A percentile compares a stretch with the other conserved stretches of the same genome.
phyloP scores from a whole-genome alignment of 345 rosid species.

The Eucalyptus pauciflora region DNA sequence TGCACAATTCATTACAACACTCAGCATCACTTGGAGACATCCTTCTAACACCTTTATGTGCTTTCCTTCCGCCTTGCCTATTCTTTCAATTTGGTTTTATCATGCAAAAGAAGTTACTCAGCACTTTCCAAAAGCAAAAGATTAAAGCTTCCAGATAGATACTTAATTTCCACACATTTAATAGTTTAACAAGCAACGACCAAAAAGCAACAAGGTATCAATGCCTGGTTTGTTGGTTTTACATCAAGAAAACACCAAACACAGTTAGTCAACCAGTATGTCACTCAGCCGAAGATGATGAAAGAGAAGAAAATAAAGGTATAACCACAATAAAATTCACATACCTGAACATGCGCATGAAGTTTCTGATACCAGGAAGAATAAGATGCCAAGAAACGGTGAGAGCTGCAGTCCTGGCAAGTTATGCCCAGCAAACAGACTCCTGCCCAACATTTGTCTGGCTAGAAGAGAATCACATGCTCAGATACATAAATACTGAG shows the following conservation, averaged over 20 bases:
- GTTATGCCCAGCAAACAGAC: conserved; percentile 68
- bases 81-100: background rate
- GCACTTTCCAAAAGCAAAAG: background rate
- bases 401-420: conserved; percentile 58
- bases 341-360: conserved; percentile 42
- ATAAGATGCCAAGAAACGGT: conserved; percentile 55
- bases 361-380: conserved; percentile 57
- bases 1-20: background rate
- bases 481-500: background rate
- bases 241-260: background rate
- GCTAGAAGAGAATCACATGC: conserved; percentile 23
- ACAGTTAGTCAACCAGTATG: background rate
- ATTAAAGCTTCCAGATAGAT: background rate
- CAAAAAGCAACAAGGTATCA: background rate
- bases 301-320: background rate
- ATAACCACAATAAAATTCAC: background rate
- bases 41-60: background rate
- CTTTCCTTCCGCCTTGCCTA: background rate
- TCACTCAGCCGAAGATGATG: background rate
- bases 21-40: background rate
- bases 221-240: background rate
- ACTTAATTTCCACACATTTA: background rate
- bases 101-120: background rate
- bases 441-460: conserved; percentile 84
- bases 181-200: background rate